These are phyloP conservation scores for Naganishia sp. DNA, from an alignment of 1,284 basidiomycete species.

Conservation along the genomic window DNA sequence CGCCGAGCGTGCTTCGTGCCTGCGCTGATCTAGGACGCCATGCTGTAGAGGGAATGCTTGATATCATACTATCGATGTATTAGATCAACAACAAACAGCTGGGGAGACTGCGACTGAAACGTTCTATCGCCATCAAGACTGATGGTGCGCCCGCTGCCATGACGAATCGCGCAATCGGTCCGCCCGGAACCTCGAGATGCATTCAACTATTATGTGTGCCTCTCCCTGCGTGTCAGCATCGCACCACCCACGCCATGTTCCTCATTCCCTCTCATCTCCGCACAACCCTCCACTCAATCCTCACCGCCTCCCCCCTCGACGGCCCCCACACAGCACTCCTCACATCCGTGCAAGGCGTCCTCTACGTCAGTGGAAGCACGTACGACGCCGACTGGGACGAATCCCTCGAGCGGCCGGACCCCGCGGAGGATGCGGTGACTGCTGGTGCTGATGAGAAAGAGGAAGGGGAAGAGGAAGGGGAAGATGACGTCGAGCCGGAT, in stretches of 20 bases:
- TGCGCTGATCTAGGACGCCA: no score
- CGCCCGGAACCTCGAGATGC: no score
- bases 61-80: no score
- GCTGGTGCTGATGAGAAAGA: background rate
- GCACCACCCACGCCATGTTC: conserved; percentile 17
- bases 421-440: background rate
- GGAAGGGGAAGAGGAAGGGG: conserved; percentile 12
- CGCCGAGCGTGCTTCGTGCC: no score
- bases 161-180: no score
- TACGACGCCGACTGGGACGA: conserved; percentile 28
- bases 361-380: conserved; percentile 24
- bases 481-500: conserved; percentile 25
- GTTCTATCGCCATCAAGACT: no score
- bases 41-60: no score
- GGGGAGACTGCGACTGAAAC: no score
- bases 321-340: conserved; percentile 31
- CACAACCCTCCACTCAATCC: conserved; percentile 25
- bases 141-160: no score
- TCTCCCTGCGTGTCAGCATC: no score
- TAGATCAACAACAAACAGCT: no score
- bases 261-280: conserved; percentile 31
- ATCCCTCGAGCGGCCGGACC: background rate
- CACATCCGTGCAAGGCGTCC: conserved; percentile 17
- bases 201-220: no score
- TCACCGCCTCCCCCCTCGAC: conserved; percentile 13